Evolutionary conservation across 2,329 filamentous ascomycete species (phyloP).

Genomic region (Pyrenochaeta sp.): DNA sequence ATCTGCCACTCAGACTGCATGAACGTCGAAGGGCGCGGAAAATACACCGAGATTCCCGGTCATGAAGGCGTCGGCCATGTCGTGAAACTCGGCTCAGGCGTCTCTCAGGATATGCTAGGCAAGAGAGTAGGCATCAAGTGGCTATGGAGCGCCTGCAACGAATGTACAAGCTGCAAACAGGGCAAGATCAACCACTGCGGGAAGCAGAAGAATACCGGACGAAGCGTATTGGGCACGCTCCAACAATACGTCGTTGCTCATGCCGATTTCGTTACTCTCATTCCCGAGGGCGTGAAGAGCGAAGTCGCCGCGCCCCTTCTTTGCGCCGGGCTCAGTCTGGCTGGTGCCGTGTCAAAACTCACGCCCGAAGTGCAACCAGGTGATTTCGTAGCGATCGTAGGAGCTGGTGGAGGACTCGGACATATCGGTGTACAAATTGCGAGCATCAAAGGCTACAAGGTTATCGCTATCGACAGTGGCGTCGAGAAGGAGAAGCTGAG

Average conservation of each 20-base stretch:
- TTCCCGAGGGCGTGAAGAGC: constrained; percentile 48
- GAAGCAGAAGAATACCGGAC: constrained; percentile 53
- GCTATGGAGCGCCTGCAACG: constrained; percentile 54
- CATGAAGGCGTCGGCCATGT: constrained; percentile 58
- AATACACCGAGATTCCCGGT: constrained; percentile 57
- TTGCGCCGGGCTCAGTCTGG: constrained; percentile 64
- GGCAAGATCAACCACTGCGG: constrained; percentile 54
- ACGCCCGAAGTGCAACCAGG: constrained; percentile 77
- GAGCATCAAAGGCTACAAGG: constrained; percentile 83
- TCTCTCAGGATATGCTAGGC: constrained; percentile 35
- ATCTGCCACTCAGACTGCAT: constrained; percentile 60
- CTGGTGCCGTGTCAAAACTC: constrained; percentile 84
- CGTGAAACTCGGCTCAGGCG: constrained; percentile 45
- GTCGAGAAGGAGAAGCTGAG: constrained; percentile 78
- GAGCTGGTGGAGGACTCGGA: constrained; percentile 83
- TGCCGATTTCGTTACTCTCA: constrained; percentile 42
- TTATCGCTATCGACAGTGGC: constrained; percentile 85
- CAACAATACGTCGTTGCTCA: constrained; percentile 48
- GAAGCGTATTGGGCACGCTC: constrained; percentile 47
- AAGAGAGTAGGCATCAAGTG: constrained; percentile 57
- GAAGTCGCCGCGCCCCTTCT: constrained; percentile 48
- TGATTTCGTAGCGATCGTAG: constrained; percentile 81
- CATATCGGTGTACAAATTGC: constrained; percentile 80
- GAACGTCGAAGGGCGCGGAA: constrained; percentile 54
- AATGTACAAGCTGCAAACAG: constrained; percentile 48